Evolutionary conservation across 2,329 filamentous ascomycete genomes (phyloP), one percentile per base, ranked within the genome.

Genomic region (Pseudogymnoascus sp.): DNA sequence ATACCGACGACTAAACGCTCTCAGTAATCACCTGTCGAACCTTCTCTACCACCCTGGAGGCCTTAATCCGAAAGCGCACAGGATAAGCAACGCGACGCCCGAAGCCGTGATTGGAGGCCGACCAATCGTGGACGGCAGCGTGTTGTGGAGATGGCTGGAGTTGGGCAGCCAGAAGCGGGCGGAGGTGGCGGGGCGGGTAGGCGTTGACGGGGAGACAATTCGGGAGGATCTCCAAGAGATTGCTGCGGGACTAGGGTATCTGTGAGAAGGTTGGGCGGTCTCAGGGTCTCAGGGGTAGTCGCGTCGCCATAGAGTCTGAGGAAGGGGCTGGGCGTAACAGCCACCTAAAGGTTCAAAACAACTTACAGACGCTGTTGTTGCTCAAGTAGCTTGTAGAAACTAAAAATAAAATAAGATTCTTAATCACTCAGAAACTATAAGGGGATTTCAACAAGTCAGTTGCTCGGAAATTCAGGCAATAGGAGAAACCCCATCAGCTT

Each of bases 1-100:
- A 10, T 97, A 97, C 76, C 88, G 94, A 1, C 88, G 92, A 0
- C 82, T 99, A 3, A 87, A 87, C 3, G 91, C 90, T 1, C 80
- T 99, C 3, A 84, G 92, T 56, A 89, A 87, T 3, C 92, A 95
- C 72, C 80, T 99, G 1, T 81, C 87, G 7, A 90, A 86, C 35
- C 86, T 87, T 0, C 82, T 97, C 6, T 86, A 90, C 47, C 87
- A 92, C 66, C 78, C 89, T 4, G 90, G 87, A 6, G 91, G 90
- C 0, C 79, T 97, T 60, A 97, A 97, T 75, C 89, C 91, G 1
- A 86, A 89, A 63, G 90, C 87, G 0, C 90, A 93, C 76, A 83
- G 94, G 12, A 79, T 86, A 1, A 84, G 86, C 60, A 80, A 79
- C 63, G 83, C 77, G 67, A 83, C 81, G 5, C 67, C 66, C 5